These are phyloP conservation scores for Bretschneidera sinensis DNA, from an alignment of 345 rosid species.

Conservation along the genomic window DNA sequence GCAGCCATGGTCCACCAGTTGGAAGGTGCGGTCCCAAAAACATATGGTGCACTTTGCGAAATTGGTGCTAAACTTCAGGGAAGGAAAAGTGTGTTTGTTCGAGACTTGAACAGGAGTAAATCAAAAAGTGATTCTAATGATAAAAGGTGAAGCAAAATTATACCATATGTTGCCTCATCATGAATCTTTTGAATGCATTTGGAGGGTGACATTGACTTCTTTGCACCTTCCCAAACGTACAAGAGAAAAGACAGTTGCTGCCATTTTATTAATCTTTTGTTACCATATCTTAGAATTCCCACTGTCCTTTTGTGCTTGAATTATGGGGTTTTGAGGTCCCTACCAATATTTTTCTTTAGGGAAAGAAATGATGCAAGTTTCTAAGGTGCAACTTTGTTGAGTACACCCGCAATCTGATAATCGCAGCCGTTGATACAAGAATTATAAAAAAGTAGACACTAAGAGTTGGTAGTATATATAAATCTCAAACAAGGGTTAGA, in stretches of 20 bases:
- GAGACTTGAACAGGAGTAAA: conserved; percentile 29
- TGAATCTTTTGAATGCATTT: conserved; percentile 1
- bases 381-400: conserved; percentile 15
- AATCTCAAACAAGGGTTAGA: conserved; percentile 1
- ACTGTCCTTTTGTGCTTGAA: conserved; percentile 22
- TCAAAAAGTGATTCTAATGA: conserved; percentile 28
- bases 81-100: conserved; percentile 19
- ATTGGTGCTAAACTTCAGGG: conserved; percentile 4
- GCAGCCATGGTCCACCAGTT: neutral
- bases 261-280: conserved; percentile 9
- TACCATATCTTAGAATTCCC: conserved; percentile 8
- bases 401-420: too few species aligned
- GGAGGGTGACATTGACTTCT: conserved; percentile 9
- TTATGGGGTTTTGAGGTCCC: conserved; percentile 20
- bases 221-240: conserved; percentile 19
- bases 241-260: conserved; percentile 14
- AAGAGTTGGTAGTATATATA: neutral
- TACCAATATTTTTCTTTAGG: conserved; percentile 11
- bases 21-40: conserved; percentile 9
- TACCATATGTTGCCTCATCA: conserved; percentile 32
- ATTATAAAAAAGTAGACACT: neutral
- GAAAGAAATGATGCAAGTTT: conserved; percentile 12
- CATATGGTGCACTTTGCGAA: neutral
- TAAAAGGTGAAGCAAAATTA: conserved; percentile 52
- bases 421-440: conserved; percentile 23